Percentiles rank a stretch among this genome's conserved stretches.
These are phyloP conservation scores for Exophiala bonariae DNA, from an alignment of 2,329 filamentous ascomycete species.

Conservation along the genomic window DNA sequence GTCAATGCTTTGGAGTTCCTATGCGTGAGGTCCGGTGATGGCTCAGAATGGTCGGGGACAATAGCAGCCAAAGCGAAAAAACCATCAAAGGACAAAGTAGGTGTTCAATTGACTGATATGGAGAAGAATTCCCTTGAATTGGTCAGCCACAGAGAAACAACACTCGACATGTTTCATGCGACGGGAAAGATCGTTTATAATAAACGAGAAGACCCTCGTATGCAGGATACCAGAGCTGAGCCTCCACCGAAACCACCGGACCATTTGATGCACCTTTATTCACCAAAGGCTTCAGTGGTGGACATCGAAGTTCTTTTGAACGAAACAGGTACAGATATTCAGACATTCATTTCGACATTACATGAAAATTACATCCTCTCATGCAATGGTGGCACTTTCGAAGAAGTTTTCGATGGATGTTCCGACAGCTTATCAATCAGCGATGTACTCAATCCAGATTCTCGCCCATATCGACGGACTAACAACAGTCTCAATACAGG, in stretches of 20 bases:
- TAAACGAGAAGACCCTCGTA: conserved; percentile 67
- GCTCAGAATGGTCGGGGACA: conserved; percentile 72
- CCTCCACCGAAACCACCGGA: conserved; percentile 56
- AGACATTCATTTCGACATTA: conserved; percentile 84
- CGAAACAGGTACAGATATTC: conserved; percentile 87
- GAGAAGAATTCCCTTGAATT: conserved; percentile 79
- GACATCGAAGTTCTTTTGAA: conserved; percentile 77
- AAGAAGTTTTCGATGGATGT: conserved; percentile 81
- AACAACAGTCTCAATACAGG: conserved; percentile 20
- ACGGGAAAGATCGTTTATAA: conserved; percentile 97
- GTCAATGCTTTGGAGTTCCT: conserved; percentile 89
- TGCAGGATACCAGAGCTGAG: conserved; percentile 30
- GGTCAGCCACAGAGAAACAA: conserved; percentile 83
- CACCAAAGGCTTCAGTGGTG: conserved; percentile 66
- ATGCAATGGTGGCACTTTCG: conserved; percentile 68
- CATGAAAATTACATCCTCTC: conserved; percentile 94
- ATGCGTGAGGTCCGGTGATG: conserved; percentile 76
- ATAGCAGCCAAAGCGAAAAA: conserved; percentile 69
- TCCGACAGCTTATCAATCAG: conserved; percentile 84
- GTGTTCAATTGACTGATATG: conserved; percentile 66
- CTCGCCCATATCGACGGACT: conserved; percentile 35
- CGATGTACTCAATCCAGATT: conserved; percentile 77
- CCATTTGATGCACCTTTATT: conserved; percentile 58
- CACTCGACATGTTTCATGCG: conserved; percentile 91
- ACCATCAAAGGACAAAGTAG: conserved; percentile 47